Percentiles rank a stretch among this genome's conserved stretches.
These are phyloP conservation scores for Magnusiomyces clavatus DNA, from an alignment of 1,139 yeast species.

Conservation along the genomic window DNA sequence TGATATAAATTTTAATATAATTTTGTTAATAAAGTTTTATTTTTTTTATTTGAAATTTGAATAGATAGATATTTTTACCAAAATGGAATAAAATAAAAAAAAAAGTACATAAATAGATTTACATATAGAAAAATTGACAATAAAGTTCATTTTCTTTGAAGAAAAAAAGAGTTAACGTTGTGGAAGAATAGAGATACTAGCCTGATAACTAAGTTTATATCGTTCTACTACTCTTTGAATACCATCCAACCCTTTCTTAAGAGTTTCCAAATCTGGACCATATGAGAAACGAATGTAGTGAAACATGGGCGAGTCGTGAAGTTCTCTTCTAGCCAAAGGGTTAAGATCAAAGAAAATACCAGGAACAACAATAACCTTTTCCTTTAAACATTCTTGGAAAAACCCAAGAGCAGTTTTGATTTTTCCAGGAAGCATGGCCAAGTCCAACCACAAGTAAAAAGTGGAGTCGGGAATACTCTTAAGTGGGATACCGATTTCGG, in stretches of 20 bases:
- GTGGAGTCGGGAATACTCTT: slow-evolving; percentile 53
- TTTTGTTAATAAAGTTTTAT: not conserved
- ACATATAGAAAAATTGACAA: not conserved
- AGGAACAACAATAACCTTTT: slow-evolving; percentile 57
- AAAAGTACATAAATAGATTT: not conserved
- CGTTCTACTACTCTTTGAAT: slow-evolving; percentile 49
- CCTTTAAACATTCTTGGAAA: slow-evolving; percentile 62
- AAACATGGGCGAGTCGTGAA: slow-evolving; percentile 59
- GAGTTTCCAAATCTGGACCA: slow-evolving; percentile 52
- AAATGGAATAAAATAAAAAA: not conserved
- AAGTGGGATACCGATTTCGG: slow-evolving; percentile 52
- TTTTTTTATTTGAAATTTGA: not conserved
- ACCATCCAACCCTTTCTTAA: slow-evolving; percentile 60
- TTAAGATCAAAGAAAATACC: slow-evolving; percentile 62
- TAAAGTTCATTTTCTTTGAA: not conserved
- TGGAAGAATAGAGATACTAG: slow-evolving; percentile 12
- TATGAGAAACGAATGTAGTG: slow-evolving; percentile 56
- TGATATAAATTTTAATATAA: not conserved
- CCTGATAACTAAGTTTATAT: slow-evolving; percentile 13
- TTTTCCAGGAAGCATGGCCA: slow-evolving; percentile 52
- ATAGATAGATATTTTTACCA: not conserved
- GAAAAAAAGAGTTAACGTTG: slow-evolving; percentile 9
- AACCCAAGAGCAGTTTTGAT: slow-evolving; percentile 56
- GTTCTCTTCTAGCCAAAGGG: slow-evolving; percentile 53
- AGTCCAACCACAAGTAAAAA: slow-evolving; percentile 57